Base-by-base conservation (phyloP, 208 protist genomes). In the Trypanosoma grayi region DNA sequence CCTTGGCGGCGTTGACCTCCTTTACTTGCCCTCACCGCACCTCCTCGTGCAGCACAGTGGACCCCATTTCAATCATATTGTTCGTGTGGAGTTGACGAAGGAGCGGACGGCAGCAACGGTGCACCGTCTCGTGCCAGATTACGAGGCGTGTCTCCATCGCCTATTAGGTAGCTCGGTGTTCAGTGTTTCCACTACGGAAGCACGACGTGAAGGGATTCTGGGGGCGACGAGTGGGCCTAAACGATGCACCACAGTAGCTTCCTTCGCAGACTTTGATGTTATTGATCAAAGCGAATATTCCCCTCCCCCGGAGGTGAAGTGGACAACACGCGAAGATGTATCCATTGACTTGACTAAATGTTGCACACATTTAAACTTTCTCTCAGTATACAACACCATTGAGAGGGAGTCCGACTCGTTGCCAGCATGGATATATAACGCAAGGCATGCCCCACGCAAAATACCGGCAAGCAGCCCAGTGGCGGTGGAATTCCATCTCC, bases 41-140 rank as follows among this genome's bases (percentile, higher is more conserved):
- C 47, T 73, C 4, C 60, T 85, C 24, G 82, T 89, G 7, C 71
- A 83, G 69, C 75, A 73, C 14, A 89, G 82, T 56, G 71, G 75
- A 10, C 46, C 75, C 1, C 53, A 65, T 20, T 83, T 85, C 52
- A 45, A 46, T 22, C 40, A 56, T 34, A 63, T 70, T 43, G 40
- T 46, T 45, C 43, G 56, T 1, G 37, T 18, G 4, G 39, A 70
- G 8, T 33, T 28, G 30, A 39, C 7, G 14, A 52, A 59, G 22
- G 44, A 52, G 14, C 22, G 36, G 18, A 31, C 25, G 1, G 9
- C 2, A 1, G 48, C 54, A 6, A 22, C 6, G 16, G 65, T 64
- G 7, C 18, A 48, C 27, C 43, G n/a, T 27, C 25, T 62, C 14
- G 56, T 48, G 30, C 28, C 34, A 13, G 65, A 70, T 34, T 70